Percentiles rank a stretch among this genome's conserved stretches.
These are phyloP conservation scores for Lentithecium fluviatile DNA, from an alignment of 495 filamentous ascomycete genomes.

Conservation along the genomic window DNA sequence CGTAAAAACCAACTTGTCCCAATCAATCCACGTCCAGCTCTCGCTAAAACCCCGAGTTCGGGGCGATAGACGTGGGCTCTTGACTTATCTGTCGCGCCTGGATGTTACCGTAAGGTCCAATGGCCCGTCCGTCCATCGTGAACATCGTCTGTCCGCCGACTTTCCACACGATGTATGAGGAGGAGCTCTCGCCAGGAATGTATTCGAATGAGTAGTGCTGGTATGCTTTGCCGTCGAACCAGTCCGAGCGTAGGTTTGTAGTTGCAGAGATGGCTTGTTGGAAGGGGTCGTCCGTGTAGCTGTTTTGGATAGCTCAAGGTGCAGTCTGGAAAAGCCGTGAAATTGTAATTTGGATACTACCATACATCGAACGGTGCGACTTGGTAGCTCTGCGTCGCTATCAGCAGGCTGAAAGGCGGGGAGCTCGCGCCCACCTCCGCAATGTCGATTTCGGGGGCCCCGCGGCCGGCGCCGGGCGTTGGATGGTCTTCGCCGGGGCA, in stretches of 20 bases:
- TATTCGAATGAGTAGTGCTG: conserved; percentile 76
- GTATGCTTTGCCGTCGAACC: conserved; percentile 73
- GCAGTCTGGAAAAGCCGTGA: conserved; percentile 57
- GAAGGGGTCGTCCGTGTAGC: conserved; percentile 66
- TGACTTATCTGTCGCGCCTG: conserved; percentile 65
- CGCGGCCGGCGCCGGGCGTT: conserved; percentile 64
- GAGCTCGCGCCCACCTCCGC: conserved; percentile 65
- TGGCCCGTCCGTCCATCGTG: conserved; percentile 63
- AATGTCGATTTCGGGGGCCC: conserved; percentile 75
- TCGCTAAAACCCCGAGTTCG: conserved; percentile 73
- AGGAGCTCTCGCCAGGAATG: conserved; percentile 53
- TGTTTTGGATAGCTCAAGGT: conserved; percentile 59
- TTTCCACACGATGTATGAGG: conserved; percentile 65
- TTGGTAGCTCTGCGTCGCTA: conserved; percentile 63
- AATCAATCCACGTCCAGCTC: conserved; percentile 50
- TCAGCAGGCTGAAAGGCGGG: conserved; percentile 48
- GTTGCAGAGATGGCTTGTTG: conserved; percentile 75
- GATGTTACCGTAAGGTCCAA: conserved; percentile 74
- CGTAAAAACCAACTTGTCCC: conserved; percentile 60
- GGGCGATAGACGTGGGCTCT: conserved; percentile 68
- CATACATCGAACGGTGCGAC: conserved; percentile 75
- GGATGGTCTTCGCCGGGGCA: conserved; percentile 69
- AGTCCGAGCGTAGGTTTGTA: conserved; percentile 68
- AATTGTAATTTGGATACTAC: conserved; percentile 66
- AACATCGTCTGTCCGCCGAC: conserved; percentile 66